phyloP scores from a whole-genome alignment of 352 stramenopile species.

The Globisporangium emineosum region DNA sequence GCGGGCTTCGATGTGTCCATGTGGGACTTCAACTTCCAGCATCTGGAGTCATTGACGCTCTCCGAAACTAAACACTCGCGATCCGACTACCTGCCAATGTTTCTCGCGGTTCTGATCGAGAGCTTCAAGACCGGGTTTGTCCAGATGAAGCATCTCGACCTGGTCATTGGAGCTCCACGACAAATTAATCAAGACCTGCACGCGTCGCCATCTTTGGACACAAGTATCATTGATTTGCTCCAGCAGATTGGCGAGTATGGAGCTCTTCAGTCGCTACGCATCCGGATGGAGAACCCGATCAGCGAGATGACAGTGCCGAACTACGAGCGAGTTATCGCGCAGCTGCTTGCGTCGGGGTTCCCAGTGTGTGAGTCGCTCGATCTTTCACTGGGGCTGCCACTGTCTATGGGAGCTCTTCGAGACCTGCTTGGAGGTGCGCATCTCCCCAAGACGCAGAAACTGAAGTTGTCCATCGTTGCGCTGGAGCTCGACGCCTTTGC shows the following conservation, averaged over 20 bases:
- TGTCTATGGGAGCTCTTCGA: slow-evolving; percentile 19
- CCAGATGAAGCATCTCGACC: slow-evolving; percentile 51
- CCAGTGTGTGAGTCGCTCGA: slow-evolving; percentile 40
- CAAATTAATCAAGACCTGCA: neutral
- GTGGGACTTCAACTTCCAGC: slow-evolving; percentile 51
- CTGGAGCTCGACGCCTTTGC: neutral
- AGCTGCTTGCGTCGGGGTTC: slow-evolving; percentile 42
- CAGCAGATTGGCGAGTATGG: slow-evolving; percentile 28
- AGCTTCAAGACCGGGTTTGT: slow-evolving; percentile 48
- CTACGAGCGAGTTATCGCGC: slow-evolving; percentile 23
- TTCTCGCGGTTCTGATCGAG: slow-evolving; percentile 37
- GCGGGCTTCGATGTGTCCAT: slow-evolving; percentile 15
- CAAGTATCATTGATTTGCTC: slow-evolving; percentile 20
- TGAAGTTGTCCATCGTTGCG: slow-evolving; percentile 26
- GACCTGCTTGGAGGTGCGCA: slow-evolving; percentile 19
- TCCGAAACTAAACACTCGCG: slow-evolving; percentile 33
- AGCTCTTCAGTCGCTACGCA: slow-evolving; percentile 17
- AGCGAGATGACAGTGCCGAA: slow-evolving; percentile 1
- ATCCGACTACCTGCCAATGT: slow-evolving; percentile 31
- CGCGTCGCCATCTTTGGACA: slow-evolving; percentile 15
- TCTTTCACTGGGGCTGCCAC: slow-evolving; percentile 25
- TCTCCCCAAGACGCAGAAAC: slow-evolving; percentile 18
- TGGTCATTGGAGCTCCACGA: slow-evolving; percentile 15
- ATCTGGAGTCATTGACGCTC: slow-evolving; percentile 35
- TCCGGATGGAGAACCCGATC: slow-evolving; percentile 21